These are phyloP conservation scores for Noccaea caerulescens DNA, from an alignment of 345 rosid genomes.

Conservation along the genomic window DNA sequence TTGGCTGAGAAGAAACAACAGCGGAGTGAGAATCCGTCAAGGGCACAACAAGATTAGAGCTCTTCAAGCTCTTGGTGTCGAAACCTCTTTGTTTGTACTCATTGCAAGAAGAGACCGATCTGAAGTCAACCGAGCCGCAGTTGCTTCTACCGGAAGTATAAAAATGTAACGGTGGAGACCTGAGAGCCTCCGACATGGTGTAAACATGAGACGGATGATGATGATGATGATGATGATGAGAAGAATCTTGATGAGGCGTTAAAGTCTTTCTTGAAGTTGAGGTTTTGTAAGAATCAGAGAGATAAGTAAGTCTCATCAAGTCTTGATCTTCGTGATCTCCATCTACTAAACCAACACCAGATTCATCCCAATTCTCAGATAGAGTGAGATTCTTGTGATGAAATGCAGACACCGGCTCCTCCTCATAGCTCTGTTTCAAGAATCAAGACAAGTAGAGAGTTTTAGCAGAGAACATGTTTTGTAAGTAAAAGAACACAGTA, in stretches of 20 bases:
- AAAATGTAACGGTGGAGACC: constrained; percentile 42
- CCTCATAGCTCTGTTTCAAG: constrained; percentile 79
- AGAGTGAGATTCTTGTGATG: constrained; percentile 57
- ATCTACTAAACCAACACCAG: constrained; percentile 48
- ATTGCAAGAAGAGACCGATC: constrained; percentile 73
- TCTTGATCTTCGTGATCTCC: constrained; percentile 48
- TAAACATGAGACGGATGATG: constrained; percentile 59
- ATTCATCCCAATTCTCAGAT: constrained; percentile 80
- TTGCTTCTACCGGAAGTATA: constrained; percentile 43
- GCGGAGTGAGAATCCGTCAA: constrained; percentile 69
- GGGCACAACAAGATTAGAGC: constrained; percentile 75
- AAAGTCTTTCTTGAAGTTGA: constrained; percentile 61
- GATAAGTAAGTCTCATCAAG: constrained; percentile 45
- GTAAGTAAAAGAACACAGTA: constrained; percentile 12
- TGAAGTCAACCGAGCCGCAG: constrained; percentile 65
- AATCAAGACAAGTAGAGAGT: background rate
- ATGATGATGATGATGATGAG: constrained; percentile 31
- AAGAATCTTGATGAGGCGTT: constrained; percentile 43
- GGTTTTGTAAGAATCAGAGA: constrained; percentile 62
- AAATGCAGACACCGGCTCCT: constrained; percentile 60
- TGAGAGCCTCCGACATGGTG: constrained; percentile 58
- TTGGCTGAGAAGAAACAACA: constrained; percentile 60
- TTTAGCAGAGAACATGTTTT: constrained; percentile 23
- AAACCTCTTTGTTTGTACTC: constrained; percentile 60
- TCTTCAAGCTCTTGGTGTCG: constrained; percentile 53